These are phyloP conservation scores for Podospora didyma DNA, from an alignment of 495 filamentous ascomycete species.

Conservation along the genomic window DNA sequence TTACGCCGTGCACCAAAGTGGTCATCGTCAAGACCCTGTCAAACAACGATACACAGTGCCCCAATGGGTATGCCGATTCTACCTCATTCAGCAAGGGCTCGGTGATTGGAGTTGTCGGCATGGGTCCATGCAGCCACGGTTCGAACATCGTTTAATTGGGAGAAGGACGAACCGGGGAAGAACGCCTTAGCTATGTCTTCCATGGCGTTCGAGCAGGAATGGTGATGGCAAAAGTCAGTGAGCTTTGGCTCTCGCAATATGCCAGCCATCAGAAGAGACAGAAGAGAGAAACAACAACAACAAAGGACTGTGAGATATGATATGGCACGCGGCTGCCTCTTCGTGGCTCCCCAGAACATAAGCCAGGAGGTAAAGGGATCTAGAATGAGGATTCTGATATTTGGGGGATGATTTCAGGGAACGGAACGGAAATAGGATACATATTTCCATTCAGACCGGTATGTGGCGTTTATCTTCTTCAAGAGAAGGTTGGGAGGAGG, in stretches of 20 bases:
- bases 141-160: background rate
- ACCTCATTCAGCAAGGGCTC: constrained; percentile 3
- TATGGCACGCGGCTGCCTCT: too few relatives aligned
- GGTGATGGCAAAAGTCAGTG: too few relatives aligned
- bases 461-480: too few relatives aligned
- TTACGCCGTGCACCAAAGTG: constrained; percentile 23
- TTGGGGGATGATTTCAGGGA: background rate
- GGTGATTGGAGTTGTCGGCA: background rate
- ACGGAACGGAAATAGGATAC: too few relatives aligned
- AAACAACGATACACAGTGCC: constrained; percentile 10
- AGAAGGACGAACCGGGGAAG: background rate
- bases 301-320: too few relatives aligned
- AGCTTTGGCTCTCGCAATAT: too few relatives aligned
- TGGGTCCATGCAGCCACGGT: constrained; percentile 17
- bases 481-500: too few relatives aligned
- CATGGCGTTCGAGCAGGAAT: background rate
- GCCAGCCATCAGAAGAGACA: too few relatives aligned
- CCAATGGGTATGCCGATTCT: constrained; percentile 8
- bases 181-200: background rate
- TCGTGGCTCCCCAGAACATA: too few relatives aligned
- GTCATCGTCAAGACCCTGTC: background rate
- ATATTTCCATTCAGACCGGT: too few relatives aligned
- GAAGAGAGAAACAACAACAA: too few relatives aligned
- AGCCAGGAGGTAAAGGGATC: too few relatives aligned
- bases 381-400: background rate